These are phyloP conservation scores for Cladosporium sp. DNA, from an alignment of 2,329 filamentous ascomycete species.

Conservation along the genomic window DNA sequence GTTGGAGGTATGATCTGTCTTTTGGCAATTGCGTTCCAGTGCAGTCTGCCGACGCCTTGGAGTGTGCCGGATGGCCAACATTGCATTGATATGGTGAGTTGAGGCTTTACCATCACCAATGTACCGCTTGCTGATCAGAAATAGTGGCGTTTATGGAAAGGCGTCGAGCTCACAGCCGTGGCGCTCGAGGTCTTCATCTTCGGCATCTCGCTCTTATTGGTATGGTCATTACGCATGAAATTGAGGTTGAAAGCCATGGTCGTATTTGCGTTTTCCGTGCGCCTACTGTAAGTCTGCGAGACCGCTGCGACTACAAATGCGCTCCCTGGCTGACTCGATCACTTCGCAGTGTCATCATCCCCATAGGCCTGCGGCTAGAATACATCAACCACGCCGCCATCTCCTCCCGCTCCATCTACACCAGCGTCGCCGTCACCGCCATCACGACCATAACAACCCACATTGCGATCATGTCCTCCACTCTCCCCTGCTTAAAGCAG, in stretches of 20 bases:
- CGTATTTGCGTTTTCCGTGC: constrained; percentile 27
- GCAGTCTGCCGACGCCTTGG: constrained; percentile 30
- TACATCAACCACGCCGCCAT: constrained; percentile 6
- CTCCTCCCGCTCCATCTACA: constrained; percentile 15
- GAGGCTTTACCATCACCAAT: neutral
- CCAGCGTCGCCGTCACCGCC: constrained; percentile 25
- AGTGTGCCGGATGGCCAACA: constrained; percentile 12
- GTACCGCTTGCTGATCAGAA: neutral
- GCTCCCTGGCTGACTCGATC: neutral
- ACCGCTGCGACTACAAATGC: neutral
- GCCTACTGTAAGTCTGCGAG: constrained; percentile 25
- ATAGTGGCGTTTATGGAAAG: constrained; percentile 25
- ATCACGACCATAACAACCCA: constrained; percentile 30
- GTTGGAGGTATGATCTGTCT: constrained; percentile 23
- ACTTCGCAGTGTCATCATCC: constrained; percentile 9
- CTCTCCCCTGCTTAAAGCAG: constrained; percentile 33
- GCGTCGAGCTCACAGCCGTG: constrained; percentile 22
- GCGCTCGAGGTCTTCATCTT: constrained; percentile 28
- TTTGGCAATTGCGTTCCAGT: constrained; percentile 26
- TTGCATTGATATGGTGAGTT: constrained; percentile 23
- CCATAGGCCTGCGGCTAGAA: constrained; percentile 8
- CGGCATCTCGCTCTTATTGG: constrained; percentile 26
- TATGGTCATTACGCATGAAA: constrained; percentile 32
- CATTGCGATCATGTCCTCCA: constrained; percentile 32
- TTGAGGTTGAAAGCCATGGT: constrained; percentile 26